Conservation (phyloP, 108 stramenopile species). For the Cyclotella atomus region DNA sequence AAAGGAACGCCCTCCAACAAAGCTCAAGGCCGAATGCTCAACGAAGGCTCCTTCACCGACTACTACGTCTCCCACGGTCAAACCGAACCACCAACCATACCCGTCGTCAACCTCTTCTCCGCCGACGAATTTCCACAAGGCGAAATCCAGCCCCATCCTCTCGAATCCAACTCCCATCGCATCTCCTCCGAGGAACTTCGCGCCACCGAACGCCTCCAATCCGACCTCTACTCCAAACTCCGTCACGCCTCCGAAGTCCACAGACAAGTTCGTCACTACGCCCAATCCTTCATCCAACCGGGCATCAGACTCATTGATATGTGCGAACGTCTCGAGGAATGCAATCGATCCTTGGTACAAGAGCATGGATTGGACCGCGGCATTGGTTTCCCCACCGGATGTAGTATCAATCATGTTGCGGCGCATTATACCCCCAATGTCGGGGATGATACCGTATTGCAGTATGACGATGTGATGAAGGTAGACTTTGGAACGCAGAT, state of each 20-base stretch:
- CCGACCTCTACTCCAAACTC: conserved; percentile 87
- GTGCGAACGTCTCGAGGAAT: conserved; percentile 94
- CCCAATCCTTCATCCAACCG: conserved; percentile 95
- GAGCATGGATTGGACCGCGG: conserved; percentile 92
- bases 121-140: conserved; percentile 78
- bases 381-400: conserved; percentile 99
- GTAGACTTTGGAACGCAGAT: conserved; percentile 99
- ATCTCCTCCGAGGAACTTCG: conserved; percentile 87
- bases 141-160: conserved; percentile 88
- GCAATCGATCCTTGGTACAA: conserved; percentile 88
- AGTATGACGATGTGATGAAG: conserved; percentile 95
- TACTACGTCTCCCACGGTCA: conserved; percentile 94
- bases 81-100: conserved; percentile 96
- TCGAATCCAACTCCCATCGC: conserved; percentile 86
- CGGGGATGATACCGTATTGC: conserved; percentile 94
- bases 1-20: conserved; percentile 72
- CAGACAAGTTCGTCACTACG: conserved; percentile 95
- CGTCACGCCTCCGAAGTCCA: conserved; percentile 94
- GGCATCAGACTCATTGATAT: conserved; percentile 96
- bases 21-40: conserved; percentile 74
- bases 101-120: conserved; percentile 70
- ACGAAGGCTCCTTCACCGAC: conserved; percentile 89
- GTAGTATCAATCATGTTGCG: conserved; percentile 97
- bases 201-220: conserved; percentile 79
- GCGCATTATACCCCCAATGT: conserved; percentile 98